Conservation (phyloP, 345 rosid genomes). For the Brassica incana region DNA sequence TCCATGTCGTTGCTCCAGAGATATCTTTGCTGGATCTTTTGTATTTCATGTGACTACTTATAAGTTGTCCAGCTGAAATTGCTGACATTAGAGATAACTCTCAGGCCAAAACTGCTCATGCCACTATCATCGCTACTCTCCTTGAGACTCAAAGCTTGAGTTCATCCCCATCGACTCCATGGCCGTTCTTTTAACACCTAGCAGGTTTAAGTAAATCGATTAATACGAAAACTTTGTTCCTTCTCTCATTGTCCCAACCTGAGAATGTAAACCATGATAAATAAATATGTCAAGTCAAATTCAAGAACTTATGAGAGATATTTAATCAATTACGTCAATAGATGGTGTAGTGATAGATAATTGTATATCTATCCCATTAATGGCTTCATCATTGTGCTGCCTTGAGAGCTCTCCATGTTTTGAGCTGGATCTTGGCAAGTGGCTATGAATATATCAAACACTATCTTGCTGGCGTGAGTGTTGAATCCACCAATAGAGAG, state of each 20-base stretch:
- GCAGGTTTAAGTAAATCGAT: not conserved
- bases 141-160: constrained; percentile 42
- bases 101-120: constrained; percentile 51
- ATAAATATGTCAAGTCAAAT: not conserved
- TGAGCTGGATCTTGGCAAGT: too few species aligned
- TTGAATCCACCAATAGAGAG: too few species aligned
- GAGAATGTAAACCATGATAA: not conserved
- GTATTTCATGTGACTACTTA: not conserved
- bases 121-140: constrained; percentile 59
- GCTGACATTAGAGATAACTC: not conserved
- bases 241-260: not conserved
- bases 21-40: not conserved
- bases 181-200: constrained; percentile 39
- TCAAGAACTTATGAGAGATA: not conserved
- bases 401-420: too few species aligned
- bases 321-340: too few species aligned
- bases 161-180: constrained; percentile 65
- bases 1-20: not conserved
- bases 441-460: too few species aligned
- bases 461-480: too few species aligned
- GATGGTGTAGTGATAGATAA: too few species aligned
- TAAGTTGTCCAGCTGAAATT: not conserved
- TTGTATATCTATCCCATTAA: too few species aligned
- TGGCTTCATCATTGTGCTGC: too few species aligned
- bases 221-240: not conserved